Base-by-base conservation (phyloP, 306 rosid species). In the Sicyos edulis region DNA sequence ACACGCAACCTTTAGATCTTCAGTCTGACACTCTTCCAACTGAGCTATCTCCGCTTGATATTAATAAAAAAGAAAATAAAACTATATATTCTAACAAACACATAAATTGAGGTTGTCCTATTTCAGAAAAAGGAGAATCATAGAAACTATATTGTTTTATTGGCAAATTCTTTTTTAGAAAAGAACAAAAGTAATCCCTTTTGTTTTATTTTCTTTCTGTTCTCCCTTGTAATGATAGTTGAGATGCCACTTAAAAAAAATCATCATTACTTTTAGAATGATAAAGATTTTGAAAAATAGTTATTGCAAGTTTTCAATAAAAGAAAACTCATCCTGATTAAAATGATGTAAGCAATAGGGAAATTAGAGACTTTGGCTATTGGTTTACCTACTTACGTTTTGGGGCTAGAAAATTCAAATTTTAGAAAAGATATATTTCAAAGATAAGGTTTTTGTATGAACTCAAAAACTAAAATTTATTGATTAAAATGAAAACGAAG, bases 401-500 rank as follows among this genome's bases (percentile, higher is more conserved):
- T 34, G 17, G 53, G 53, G 12, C 5, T 64, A 40, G n/a, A 34
- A 34, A 37, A 63, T 32, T 61, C 21, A 62, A 62, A 62, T 29
- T 61, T 16, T 57, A 57, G 24, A 20, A 8, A 56, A 56, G 11
- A 0, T 8, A 21, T 4, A 58, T 24, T 12, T 22, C 40, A 58
- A 58, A 24, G 21, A 34, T 62, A 62, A 62, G 0, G 13, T 37
- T 64, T 9, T 40, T 64, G 29, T 26, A 7, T 22, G 3, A 57
- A 61, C 67, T 61, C 16, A 13, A 15, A 40, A 66, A 42, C 44
- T 5, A 6, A 19, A 66, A 0, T 42, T 2, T 42, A 42, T 62
- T 62, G 13, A 62, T 62, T 62, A 62, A 34, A 62, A 32, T 34
- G 68, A 34, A 62, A 62, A 34, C 1, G 68, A 61, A 15, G 49